These are phyloP conservation scores for Fraxinus cuspidata DNA, from an alignment of 257 asterid species.

Conservation along the genomic window DNA sequence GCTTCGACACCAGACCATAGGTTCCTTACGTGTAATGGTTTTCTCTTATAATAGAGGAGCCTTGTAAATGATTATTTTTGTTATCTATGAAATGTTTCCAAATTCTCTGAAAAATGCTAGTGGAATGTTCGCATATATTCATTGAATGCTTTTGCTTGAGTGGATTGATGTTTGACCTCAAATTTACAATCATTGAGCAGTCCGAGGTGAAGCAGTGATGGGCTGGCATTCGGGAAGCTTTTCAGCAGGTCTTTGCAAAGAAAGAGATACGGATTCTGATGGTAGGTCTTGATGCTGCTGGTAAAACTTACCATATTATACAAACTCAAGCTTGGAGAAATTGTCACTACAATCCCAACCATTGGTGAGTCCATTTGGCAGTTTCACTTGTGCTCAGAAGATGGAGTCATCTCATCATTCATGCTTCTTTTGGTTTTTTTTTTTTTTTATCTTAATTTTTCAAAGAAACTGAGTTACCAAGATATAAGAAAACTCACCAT, in stretches of 20 bases:
- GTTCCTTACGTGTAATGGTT: too few relatives aligned
- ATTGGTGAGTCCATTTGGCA: conserved; percentile 28
- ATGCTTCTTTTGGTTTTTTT: too few relatives aligned
- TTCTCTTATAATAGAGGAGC: not conserved
- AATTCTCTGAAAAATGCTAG: not conserved
- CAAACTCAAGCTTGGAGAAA: conserved; percentile 49
- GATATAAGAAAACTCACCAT: not conserved
- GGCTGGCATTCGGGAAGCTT: conserved; percentile 42
- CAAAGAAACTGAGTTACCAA: not conserved
- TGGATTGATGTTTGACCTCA: not conserved
- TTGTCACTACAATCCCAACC: conserved; percentile 45
- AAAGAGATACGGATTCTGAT: too few relatives aligned
- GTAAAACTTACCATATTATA: conserved; percentile 45
- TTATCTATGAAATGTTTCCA: not conserved
- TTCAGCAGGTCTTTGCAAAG: conserved; percentile 42
- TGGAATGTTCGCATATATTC: not conserved
- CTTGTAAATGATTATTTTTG: not conserved
- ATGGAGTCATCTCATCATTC: not conserved
- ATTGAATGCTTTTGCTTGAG: not conserved
- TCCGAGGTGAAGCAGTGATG: conserved; percentile 29
- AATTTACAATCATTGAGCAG: conserved; percentile 17
- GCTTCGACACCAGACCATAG: too few relatives aligned
- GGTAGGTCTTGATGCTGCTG: conserved; percentile 49
- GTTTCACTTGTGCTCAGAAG: too few relatives aligned
- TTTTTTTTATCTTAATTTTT: not conserved